phyloP scores from a whole-genome alignment of 305 asterid species.

The Salvia sclarea region DNA sequence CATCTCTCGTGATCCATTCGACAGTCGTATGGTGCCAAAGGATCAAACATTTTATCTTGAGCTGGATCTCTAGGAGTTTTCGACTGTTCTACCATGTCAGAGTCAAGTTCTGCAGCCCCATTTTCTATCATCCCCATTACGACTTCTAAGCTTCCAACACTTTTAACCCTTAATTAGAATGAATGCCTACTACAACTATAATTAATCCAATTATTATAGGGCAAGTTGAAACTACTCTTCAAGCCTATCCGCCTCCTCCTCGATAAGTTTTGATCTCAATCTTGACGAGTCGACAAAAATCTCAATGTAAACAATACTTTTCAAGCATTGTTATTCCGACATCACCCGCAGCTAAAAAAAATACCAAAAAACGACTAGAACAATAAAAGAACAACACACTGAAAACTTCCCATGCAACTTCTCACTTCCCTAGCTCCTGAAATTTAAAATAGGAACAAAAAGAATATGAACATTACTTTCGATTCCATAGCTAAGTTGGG shows the following conservation, averaged over 20 bases:
- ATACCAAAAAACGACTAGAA: slow-evolving; percentile 11
- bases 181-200: slow-evolving; percentile 19
- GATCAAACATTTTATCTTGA: slow-evolving; percentile 31
- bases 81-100: slow-evolving; percentile 33
- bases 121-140: slow-evolving; percentile 34
- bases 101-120: slow-evolving; percentile 31
- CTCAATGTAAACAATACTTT: slow-evolving; percentile 22
- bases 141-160: slow-evolving; percentile 6
- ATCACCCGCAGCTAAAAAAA: slow-evolving; percentile 31
- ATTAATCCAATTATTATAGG: slow-evolving; percentile 14
- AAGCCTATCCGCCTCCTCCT: slow-evolving; percentile 32
- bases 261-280: slow-evolving; percentile 10
- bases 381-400: slow-evolving; percentile 17
- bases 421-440: slow-evolving; percentile 17
- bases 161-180: slow-evolving; percentile 24
- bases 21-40: slow-evolving; percentile 27
- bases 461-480: not conserved
- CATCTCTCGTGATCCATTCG: slow-evolving; percentile 27
- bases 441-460: not conserved
- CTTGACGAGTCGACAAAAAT: slow-evolving; percentile 7
- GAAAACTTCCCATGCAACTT: slow-evolving; percentile 29
- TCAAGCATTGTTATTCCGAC: slow-evolving; percentile 21
- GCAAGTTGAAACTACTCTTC: slow-evolving; percentile 29
- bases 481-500: slow-evolving; percentile 21
- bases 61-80: slow-evolving; percentile 27